Evolutionary conservation across 176 grass and related monocot genomes (phyloP), one percentile per base, ranked within the genome.

Genomic region (Stipa capillata): DNA sequence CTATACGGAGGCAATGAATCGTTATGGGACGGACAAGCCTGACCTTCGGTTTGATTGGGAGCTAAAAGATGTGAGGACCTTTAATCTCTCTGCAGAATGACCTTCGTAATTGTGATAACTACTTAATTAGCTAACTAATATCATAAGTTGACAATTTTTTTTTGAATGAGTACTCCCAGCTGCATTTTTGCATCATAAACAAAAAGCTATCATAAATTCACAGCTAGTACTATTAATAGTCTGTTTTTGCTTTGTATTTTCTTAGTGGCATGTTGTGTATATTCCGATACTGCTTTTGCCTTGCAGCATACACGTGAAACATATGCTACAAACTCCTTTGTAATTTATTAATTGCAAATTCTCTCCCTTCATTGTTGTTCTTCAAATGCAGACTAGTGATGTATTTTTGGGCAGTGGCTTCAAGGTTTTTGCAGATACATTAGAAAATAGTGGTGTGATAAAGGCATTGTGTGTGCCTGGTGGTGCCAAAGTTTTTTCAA

Each of bases 21-120:
- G 88, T 50, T 99, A 95, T 69, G 92, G 96, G 31, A 95, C 96
- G 62, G 96, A 99, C 54, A 91, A 90, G 50, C 96, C 96, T 64
- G 96, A 99, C 57, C 96, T 99, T 85, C 92, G 96, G 5, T 99
- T 99, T 49, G 82, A 81, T 44, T 89, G 91, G 76, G 87, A 95
- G 84, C 74, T 99, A n/a, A 99, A 89, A 89, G 78, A 99, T 95
- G 96, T 95, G 85, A 88, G 87, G 24, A 35, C 36, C 7, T 74
- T 48, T 97, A 72, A 39, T 42, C 34, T 86, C 32, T 82, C 58
- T 25, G 60, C 12, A 34, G n/a, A 85, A 23, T 34, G 9, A 34
- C 58, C 7, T 86, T 58, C 72, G 2, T 74, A 79, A n/a, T 77
- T 78, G 20, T 63, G 51, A 56, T 76, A 77, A 52, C 42, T 45